Evolutionary conservation across 2,329 filamentous ascomycete genomes (phyloP).

Genomic region (Trichoderma sp.): DNA sequence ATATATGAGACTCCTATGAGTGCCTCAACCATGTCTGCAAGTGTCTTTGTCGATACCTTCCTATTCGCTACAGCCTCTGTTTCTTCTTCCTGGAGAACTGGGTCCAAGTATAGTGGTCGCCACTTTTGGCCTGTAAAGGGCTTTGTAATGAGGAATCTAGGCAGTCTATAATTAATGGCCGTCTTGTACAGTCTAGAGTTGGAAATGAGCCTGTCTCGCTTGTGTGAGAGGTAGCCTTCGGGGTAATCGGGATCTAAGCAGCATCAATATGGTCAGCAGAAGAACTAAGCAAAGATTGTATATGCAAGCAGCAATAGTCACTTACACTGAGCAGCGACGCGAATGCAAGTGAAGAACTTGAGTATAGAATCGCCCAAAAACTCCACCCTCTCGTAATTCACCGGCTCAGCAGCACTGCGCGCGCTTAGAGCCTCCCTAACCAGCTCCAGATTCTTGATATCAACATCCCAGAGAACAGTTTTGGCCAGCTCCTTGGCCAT

Average conservation of each 20-base stretch:
- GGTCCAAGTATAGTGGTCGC: slow-evolving; percentile 59
- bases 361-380: slow-evolving; percentile 83
- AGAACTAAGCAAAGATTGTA: background rate
- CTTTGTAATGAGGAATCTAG: slow-evolving; percentile 68
- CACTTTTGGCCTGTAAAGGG: slow-evolving; percentile 69
- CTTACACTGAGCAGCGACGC: slow-evolving; percentile 56
- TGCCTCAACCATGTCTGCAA: slow-evolving; percentile 86
- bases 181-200: slow-evolving; percentile 71
- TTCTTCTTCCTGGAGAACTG: slow-evolving; percentile 28
- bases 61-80: slow-evolving; percentile 25
- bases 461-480: slow-evolving; percentile 39
- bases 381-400: slow-evolving; percentile 80
- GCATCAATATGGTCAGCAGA: slow-evolving; percentile 21
- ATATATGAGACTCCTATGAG: slow-evolving; percentile 74
- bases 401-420: slow-evolving; percentile 54
- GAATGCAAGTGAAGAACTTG: slow-evolving; percentile 68
- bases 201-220: slow-evolving; percentile 68
- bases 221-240: slow-evolving; percentile 69
- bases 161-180: slow-evolving; percentile 61
- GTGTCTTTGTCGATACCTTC: slow-evolving; percentile 67
- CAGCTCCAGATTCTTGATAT: slow-evolving; percentile 52
- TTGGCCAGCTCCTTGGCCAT: slow-evolving; percentile 57
- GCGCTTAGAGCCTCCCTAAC: slow-evolving; percentile 69
- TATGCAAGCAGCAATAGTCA: background rate
- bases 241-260: slow-evolving; percentile 62